These are phyloP conservation scores for Bruguiera hainesii DNA, from an alignment of 441 rosid species.

Conservation along the genomic window DNA sequence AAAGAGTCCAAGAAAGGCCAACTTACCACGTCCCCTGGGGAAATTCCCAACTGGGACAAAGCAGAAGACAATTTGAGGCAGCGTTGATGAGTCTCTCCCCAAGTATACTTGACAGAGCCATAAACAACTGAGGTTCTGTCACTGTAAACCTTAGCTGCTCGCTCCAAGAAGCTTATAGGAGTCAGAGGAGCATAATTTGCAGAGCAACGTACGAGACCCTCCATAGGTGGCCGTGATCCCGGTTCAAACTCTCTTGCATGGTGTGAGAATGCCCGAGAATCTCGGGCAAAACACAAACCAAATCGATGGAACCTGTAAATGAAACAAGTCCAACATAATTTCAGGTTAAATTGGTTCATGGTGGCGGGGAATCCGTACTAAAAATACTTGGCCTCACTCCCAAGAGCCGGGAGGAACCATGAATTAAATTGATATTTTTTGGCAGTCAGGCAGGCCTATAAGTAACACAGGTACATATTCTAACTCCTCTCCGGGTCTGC, in stretches of 20 bases:
- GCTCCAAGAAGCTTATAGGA: constrained; percentile 59
- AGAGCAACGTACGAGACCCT: constrained; percentile 46
- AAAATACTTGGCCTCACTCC: too few species aligned
- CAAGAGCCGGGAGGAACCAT: too few species aligned
- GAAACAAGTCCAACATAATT: constrained; percentile 5
- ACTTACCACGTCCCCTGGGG: constrained; percentile 62
- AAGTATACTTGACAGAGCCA: constrained; percentile 40
- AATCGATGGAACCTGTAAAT: constrained; percentile 1
- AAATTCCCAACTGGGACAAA: constrained; percentile 55
- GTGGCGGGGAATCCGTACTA: background rate
- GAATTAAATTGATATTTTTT: too few species aligned
- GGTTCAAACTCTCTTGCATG: constrained; percentile 19
- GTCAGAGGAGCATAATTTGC: constrained; percentile 54
- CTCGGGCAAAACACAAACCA: background rate
- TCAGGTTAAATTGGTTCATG: constrained; percentile 24
- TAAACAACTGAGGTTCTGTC: constrained; percentile 49
- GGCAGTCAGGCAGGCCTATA: too few species aligned
- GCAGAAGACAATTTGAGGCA: constrained; percentile 68
- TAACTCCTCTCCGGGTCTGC: too few species aligned
- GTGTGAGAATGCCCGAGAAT: constrained; percentile 9
- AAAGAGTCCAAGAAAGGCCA: background rate
- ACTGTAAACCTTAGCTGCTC: constrained; percentile 57
- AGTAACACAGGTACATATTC: too few species aligned
- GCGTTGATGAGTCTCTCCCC: constrained; percentile 55
- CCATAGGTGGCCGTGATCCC: constrained; percentile 43